These are phyloP conservation scores for Venturia asperata DNA, from an alignment of 2,329 filamentous ascomycete species.

Conservation along the genomic window DNA sequence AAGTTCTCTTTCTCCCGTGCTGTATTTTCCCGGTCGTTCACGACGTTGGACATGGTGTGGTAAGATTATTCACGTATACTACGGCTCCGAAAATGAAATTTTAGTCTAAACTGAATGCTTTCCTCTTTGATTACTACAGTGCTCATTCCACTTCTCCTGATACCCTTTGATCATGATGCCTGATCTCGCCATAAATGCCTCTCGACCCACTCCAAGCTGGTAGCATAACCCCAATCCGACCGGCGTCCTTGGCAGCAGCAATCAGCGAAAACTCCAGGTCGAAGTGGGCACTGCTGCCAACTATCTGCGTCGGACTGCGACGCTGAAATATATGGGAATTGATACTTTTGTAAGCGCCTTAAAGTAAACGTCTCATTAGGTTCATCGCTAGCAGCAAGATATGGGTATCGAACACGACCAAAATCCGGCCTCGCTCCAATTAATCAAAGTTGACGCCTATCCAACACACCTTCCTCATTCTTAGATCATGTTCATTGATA, in stretches of 20 bases:
- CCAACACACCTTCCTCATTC: neutral
- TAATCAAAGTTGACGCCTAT: neutral
- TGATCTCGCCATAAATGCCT: neutral
- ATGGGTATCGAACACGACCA: slow-evolving; percentile 5
- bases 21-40: neutral
- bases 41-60: neutral
- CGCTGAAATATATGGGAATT: no score
- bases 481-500: neutral
- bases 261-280: neutral
- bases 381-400: neutral
- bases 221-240: neutral
- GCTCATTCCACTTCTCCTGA: no score
- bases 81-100: neutral
- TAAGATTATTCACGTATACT: neutral
- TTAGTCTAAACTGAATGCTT: neutral
- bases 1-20: neutral
- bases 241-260: neutral
- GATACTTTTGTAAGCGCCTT: no score
- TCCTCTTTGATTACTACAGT: no score
- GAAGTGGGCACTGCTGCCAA: neutral
- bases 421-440: neutral
- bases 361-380: neutral
- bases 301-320: neutral
- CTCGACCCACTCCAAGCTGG: neutral
- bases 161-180: neutral